phyloP scores from a whole-genome alignment of 2,329 filamentous ascomycete species.

The Aspergillus latus region DNA sequence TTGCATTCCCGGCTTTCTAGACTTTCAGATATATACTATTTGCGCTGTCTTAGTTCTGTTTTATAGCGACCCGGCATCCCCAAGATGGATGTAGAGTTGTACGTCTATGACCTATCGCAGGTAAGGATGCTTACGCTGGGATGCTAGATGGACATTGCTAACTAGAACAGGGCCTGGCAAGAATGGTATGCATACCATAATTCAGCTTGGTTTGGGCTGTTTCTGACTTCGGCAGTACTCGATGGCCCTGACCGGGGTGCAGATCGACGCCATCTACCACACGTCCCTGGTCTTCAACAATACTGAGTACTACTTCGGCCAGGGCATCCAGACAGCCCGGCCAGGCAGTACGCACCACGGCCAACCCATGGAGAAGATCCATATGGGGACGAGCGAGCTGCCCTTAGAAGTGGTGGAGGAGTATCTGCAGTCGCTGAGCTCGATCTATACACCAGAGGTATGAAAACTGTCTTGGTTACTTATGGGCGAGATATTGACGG shows the following conservation, averaged over 20 bases:
- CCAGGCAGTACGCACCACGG: constrained; percentile 88
- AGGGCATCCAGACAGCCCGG: constrained; percentile 76
- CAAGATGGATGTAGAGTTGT: constrained; percentile 71
- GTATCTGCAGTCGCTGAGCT: constrained; percentile 79
- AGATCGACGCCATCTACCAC: constrained; percentile 92
- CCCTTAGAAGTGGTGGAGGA: constrained; percentile 80
- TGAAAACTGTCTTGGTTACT: constrained; percentile 2
- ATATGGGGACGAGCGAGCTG: constrained; percentile 73
- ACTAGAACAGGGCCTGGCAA: constrained; percentile 53
- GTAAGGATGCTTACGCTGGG: constrained; percentile 33
- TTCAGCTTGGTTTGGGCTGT: not conserved
- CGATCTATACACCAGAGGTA: constrained; percentile 79
- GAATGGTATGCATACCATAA: constrained; percentile 42
- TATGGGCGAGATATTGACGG: constrained; percentile 3
- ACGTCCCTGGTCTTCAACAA: constrained; percentile 82
- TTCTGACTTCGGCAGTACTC: constrained; percentile 51
- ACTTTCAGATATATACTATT: not conserved
- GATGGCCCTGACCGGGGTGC: constrained; percentile 60
- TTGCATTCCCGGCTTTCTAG: not conserved
- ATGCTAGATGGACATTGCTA: constrained; percentile 16
- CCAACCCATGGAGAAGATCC: constrained; percentile 71
- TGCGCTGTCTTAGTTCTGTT: not conserved
- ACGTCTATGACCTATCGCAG: constrained; percentile 75
- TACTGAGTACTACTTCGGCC: constrained; percentile 89
- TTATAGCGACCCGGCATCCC: not conserved